Base-by-base conservation (phyloP, 495 filamentous ascomycete species). In the Hypoxylon fragiforme region DNA sequence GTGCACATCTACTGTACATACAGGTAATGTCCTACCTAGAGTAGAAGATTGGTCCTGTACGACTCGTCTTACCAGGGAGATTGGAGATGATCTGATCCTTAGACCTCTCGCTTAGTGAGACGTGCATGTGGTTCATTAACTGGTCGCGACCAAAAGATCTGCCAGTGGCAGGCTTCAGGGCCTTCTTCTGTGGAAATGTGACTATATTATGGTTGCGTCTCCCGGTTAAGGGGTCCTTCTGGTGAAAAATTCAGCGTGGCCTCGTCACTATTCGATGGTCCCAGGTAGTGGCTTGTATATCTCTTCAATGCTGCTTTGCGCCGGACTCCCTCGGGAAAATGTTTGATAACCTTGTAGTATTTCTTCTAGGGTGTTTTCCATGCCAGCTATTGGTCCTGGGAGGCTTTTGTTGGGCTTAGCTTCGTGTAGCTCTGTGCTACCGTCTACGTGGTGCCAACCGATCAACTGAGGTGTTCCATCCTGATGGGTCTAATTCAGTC, bases 391-490 rank as follows among this genome's bases (percentile, higher is more conserved):
- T 57, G 43, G 52, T 9, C 26, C 34, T 26, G 14, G 12, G 19
- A 13, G 9, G 19, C 41, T 45, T 28, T 35, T 44, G 47, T 40
- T 57, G 38, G 53, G 58, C 48, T 53, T 53, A 53, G 58, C 13
- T 48, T 37, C 19, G 42, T 56, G 42, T 39, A 41, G n/a, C 44
- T 52, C 9, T 37, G 47, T 53, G 26, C 14, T 43, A 62, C 58
- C 48, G 14, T 35, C 52, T 62, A 57, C 58, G 52, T 62, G 58
- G 58, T 62, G 58, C 58, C 58, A 62, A 57, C 52, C 43, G 52
- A 42, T 39, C 48, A 37, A 53, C 47, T 41, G 41, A 40, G 49
- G 16, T 44, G 58, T 57, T 38, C 58, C 58, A 57, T 62, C 15
- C 48, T 44, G 43, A 52, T 57, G 52, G 58, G 52, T 49, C 52